phyloP scores from a whole-genome alignment of 208 protist species.

The Herpetomonas tarakana region DNA sequence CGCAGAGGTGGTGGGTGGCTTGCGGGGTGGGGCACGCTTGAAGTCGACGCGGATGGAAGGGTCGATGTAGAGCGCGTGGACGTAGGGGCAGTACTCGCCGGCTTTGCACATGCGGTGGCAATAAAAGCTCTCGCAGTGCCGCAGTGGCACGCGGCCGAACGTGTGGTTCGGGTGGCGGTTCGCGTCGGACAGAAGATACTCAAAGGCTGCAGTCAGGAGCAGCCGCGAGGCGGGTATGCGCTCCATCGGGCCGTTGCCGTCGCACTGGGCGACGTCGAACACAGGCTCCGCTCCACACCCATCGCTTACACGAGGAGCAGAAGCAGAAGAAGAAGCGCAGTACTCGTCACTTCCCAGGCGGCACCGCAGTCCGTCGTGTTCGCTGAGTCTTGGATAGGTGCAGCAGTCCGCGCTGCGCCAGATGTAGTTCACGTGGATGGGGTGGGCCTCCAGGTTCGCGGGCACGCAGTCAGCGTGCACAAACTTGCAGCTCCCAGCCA shows the following conservation, averaged over 20 bases:
- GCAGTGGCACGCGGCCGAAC: constrained; percentile 8
- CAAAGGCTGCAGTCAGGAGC: constrained; percentile 1
- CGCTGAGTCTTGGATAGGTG: constrained; percentile 34
- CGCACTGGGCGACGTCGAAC: neutral
- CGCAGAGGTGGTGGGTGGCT: neutral
- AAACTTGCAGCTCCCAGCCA: constrained; percentile 74
- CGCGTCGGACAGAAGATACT: neutral
- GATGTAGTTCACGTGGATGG: constrained; percentile 85
- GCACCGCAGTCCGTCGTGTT: too few species aligned
- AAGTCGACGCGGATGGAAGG: constrained; percentile 22
- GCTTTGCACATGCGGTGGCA: constrained; percentile 31
- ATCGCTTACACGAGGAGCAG: too few species aligned
- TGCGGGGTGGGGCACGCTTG: constrained; percentile 23
- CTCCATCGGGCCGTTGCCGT: neutral
- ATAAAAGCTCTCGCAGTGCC: constrained; percentile 37
- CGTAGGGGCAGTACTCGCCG: constrained; percentile 33
- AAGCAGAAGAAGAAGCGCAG: too few species aligned
- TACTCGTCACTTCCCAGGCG: too few species aligned
- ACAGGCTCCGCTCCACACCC: neutral
- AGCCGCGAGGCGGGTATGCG: neutral
- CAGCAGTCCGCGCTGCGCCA: constrained; percentile 57
- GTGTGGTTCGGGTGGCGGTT: neutral
- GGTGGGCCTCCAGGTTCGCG: constrained; percentile 36
- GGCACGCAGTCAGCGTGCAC: constrained; percentile 70
- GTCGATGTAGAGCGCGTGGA: constrained; percentile 43